phyloP scores from a whole-genome alignment of 768 basidiomycete species.

The Lactarius hatsudake region DNA sequence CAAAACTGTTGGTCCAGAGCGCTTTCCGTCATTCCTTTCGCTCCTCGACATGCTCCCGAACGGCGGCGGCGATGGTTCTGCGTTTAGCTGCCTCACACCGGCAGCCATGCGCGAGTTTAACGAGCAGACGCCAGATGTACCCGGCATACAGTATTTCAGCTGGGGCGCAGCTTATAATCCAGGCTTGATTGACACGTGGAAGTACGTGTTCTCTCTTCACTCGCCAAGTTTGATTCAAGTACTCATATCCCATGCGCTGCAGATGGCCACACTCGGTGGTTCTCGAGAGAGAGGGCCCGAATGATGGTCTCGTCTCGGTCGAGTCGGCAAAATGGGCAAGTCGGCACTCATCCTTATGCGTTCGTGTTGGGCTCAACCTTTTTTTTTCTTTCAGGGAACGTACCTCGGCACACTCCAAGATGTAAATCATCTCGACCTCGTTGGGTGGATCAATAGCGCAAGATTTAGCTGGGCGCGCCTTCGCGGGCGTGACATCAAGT shows the following conservation, averaged over 20 bases:
- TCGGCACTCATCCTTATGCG: conserved; percentile 1
- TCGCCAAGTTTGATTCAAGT: neutral
- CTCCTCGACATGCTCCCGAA: conserved; percentile 84
- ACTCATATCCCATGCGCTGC: neutral
- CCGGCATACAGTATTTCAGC: conserved; percentile 83
- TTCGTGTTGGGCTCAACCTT: conserved; percentile 9
- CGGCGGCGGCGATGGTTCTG: conserved; percentile 91
- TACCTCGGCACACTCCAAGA: conserved; percentile 90
- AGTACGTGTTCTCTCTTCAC: conserved; percentile 36
- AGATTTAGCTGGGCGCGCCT: conserved; percentile 88
- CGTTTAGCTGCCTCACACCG: conserved; percentile 84
- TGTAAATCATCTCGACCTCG: conserved; percentile 90
- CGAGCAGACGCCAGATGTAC: conserved; percentile 73
- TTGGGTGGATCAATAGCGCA: conserved; percentile 91
- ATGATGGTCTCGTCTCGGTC: conserved; percentile 93
- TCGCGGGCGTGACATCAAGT: conserved; percentile 85
- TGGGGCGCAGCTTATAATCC: conserved; percentile 94
- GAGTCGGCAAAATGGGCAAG: conserved; percentile 84
- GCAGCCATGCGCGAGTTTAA: conserved; percentile 90
- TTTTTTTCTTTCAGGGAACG: conserved; percentile 57
- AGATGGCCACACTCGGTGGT: conserved; percentile 44
- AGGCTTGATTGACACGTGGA: conserved; percentile 88
- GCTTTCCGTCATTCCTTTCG: conserved; percentile 67
- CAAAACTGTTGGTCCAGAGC: conserved; percentile 59
- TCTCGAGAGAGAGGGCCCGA: conserved; percentile 85